phyloP scores from a whole-genome alignment of 108 stramenopile species.

The Conticribra weissflogii region DNA sequence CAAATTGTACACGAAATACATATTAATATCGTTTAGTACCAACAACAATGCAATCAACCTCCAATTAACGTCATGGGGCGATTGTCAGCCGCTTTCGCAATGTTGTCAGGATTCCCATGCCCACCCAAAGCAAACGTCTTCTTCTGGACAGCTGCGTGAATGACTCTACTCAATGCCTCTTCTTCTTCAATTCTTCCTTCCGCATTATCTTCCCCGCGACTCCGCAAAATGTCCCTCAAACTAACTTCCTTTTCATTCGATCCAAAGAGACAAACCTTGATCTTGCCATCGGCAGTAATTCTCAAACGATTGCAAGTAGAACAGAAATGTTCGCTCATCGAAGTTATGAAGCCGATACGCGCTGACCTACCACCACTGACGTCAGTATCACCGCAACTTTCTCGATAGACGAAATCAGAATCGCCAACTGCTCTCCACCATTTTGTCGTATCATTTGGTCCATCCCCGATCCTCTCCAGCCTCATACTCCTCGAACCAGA shows the following conservation, averaged over 20 bases:
- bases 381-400: too few species aligned
- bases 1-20: neutral
- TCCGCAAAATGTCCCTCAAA: conserved; percentile 84
- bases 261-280: conserved; percentile 96
- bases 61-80: conserved; percentile 98
- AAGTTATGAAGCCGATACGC: conserved; percentile 97
- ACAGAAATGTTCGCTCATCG: conserved; percentile 98
- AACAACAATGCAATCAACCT: conserved; percentile 59
- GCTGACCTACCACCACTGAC: neutral
- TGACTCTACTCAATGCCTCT: conserved; percentile 57
- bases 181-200: conserved; percentile 8
- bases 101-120: conserved; percentile 78
- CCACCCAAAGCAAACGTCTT: conserved; percentile 93
- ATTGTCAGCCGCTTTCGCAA: conserved; percentile 83
- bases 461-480: conserved; percentile 62
- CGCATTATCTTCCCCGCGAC: conserved; percentile 47
- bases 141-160: conserved; percentile 77
- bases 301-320: conserved; percentile 96
- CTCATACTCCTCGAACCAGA: conserved; percentile 28
- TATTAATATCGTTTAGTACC: neutral
- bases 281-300: conserved; percentile 96
- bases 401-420: too few species aligned
- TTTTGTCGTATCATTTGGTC: conserved; percentile 96
- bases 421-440: conserved; percentile 94
- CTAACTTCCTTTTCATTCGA: conserved; percentile 85